Base-by-base conservation (phyloP, 179 eudicot genomes). In the Silene noctiflora region DNA sequence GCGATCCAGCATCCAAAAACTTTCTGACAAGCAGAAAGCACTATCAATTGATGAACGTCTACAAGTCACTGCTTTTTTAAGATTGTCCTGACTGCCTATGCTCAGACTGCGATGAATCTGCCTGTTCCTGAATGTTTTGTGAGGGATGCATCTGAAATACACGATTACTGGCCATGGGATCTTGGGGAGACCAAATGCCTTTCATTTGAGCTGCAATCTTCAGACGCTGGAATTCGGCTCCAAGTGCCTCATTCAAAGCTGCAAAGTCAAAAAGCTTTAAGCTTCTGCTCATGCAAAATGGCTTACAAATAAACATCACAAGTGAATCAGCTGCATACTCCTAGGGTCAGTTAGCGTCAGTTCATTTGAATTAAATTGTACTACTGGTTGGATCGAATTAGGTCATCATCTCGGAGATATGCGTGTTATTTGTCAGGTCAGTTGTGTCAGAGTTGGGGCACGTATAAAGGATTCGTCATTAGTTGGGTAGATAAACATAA, bases 181-280 rank as follows among this genome's bases (percentile, higher is more conserved):
- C 73, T 75, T 68, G 84, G 21, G 79, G 33, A 22, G 55, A 17
- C 64, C 58, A 25, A 19, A 35, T 79, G 61, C 67, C 53, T 79
- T 69, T 8, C 69, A 82, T 55, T 71, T 76, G 24, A 48, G 78
- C 42, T 46, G 61, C 69, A 6, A 79, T 71, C 80, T 82, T 85
- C 85, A 85, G 51, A 19, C 80, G 83, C 29, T 82, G 85, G 22
- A 82, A 77, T 77, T 85, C 87, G 60, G 81, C 81, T 1, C 68
- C 77, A 55, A 85, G 81, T 42, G 87, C 78, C 81, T 85, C 85
- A 69, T 71, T 77, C 66, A 85, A 72, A 80, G 85, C 87, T 85
- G 82, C 64, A 42, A 82, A 39, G 42, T 71, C 25, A 71, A 25
- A 19, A 65, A 74, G 71, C 39, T 12, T 35, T 56, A 42, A 64